A percentile compares a stretch with the other conserved stretches of the same genome.
phyloP scores from a whole-genome alignment of 2,329 filamentous ascomycete genomes.

The Aureobasidium sp. region DNA sequence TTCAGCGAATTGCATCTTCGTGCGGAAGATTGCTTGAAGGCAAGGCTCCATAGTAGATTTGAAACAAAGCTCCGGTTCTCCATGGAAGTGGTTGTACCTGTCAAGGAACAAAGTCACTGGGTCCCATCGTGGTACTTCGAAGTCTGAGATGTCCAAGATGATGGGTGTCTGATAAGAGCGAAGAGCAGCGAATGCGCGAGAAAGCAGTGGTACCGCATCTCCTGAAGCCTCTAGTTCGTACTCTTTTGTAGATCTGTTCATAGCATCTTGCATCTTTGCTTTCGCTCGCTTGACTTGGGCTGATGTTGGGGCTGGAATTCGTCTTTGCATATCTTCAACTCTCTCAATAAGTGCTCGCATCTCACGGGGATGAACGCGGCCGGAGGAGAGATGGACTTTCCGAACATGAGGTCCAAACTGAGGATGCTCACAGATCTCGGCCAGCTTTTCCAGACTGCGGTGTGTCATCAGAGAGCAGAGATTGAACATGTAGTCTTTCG shows the following conservation, averaged over 20 bases:
- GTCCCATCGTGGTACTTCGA: not conserved
- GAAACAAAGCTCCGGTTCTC: constrained; percentile 3
- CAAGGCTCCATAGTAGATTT: constrained; percentile 4
- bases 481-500: constrained; percentile 3
- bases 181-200: not conserved
- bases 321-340: not conserved
- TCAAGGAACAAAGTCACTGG: not conserved
- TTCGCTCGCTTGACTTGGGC: not conserved
- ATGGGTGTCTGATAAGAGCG: not conserved
- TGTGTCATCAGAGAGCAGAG: constrained; percentile 4
- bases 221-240: not conserved
- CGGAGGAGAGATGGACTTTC: not conserved
- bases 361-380: not conserved
- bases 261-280: not conserved
- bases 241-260: constrained; percentile 1
- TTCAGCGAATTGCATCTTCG: not conserved
- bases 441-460: not conserved
- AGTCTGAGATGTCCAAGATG: not conserved
- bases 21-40: not conserved
- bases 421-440: not conserved
- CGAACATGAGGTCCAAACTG: not conserved
- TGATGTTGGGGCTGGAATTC: not conserved
- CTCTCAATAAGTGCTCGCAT: not conserved
- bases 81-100: not conserved
- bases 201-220: not conserved